Base-by-base conservation (phyloP, 2,329 filamentous ascomycete species). In the Fusarium kyushuense region DNA sequence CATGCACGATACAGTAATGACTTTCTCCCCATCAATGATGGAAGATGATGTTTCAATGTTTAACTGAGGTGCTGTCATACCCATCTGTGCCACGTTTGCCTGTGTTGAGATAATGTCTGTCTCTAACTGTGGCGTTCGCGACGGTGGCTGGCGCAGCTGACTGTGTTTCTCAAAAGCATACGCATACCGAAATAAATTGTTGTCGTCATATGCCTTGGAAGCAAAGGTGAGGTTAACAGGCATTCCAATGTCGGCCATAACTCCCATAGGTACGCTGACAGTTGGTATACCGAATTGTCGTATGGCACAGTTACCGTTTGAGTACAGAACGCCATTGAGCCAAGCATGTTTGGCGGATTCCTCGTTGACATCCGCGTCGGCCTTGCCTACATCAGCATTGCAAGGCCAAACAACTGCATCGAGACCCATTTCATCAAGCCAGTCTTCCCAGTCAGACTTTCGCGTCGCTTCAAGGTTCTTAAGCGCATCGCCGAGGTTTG, bases 221-320 rank as follows among this genome's bases (percentile, higher is more conserved):
- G 54, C 47, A n/a, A 57, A 57, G 1, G 54, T 57, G 9, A 57
- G 47, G 40, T 54, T 57, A 14, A 57, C 54, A 5, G 54, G 54
- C 47, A 57, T 57, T 14, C 38, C 17, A 4, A 41, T 43, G 2
- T 54, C 54, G 12, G 54, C 38, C 47, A 43, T 57, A 4, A 57
- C 47, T 1, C 54, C 54, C 47, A 57, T 57, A 4, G 54, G 54
- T 2, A 54, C 54, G 2, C 54, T 57, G 3, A 57, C 54, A 3
- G 46, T 54, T 0, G 54, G 54, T 1, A 57, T 43, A 0, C 54
- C 54, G 7, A 57, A 57, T 1, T 54, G 54, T 1, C 47, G 54
- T 12, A 57, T 43, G 0, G 36, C 47, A 7, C 47, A 57, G 12
- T 57, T 57, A 19, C 54, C 54, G 6, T 57, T 57, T 0, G 54